Percentiles rank a stretch among this genome's conserved stretches.
Evolutionary conservation across 2,329 filamentous ascomycete species (phyloP).

Genomic region (Aureobasidium musti): DNA sequence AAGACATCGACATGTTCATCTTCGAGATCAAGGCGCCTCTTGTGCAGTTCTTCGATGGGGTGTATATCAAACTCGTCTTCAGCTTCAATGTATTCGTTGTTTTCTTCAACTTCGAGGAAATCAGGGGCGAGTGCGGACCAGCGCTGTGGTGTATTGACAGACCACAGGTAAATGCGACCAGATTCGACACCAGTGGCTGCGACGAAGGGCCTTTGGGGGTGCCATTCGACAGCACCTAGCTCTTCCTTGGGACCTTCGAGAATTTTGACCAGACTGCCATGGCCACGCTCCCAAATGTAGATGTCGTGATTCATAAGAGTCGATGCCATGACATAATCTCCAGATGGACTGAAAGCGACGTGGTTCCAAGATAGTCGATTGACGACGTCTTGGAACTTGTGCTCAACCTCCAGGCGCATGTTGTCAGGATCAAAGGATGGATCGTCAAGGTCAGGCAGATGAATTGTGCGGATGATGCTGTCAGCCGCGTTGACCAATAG

Average conservation of each 20-base stretch:
- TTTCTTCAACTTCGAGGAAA: constrained; percentile 97
- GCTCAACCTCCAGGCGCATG: constrained; percentile 86
- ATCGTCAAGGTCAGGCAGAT: constrained; percentile 71
- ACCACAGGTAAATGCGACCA: constrained; percentile 94
- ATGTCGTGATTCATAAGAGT: constrained; percentile 99
- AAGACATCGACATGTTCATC: constrained; percentile 93
- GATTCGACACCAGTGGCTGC: constrained; percentile 92
- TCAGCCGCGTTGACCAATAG: constrained; percentile 92
- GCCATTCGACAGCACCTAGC: constrained; percentile 95
- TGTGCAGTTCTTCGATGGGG: constrained; percentile 89
- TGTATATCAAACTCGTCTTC: constrained; percentile 99
- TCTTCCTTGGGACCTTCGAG: constrained; percentile 96
- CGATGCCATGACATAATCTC: constrained; percentile 93
- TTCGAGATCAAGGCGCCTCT: constrained; percentile 83
- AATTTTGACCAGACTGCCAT: constrained; percentile 94
- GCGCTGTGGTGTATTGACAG: constrained; percentile 88
- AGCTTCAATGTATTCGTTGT: constrained; percentile 91
- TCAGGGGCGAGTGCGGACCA: constrained; percentile 97
- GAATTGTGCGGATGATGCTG: constrained; percentile 89
- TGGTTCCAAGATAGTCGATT: constrained; percentile 96
- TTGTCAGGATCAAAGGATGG: constrained; percentile 75
- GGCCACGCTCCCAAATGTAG: constrained; percentile 94
- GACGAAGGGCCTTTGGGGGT: constrained; percentile 81
- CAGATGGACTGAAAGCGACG: constrained; percentile 89
- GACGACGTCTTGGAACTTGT: constrained; percentile 98